Base-by-base conservation (phyloP, 2,329 filamentous ascomycete species). In the Cladosporium velox region DNA sequence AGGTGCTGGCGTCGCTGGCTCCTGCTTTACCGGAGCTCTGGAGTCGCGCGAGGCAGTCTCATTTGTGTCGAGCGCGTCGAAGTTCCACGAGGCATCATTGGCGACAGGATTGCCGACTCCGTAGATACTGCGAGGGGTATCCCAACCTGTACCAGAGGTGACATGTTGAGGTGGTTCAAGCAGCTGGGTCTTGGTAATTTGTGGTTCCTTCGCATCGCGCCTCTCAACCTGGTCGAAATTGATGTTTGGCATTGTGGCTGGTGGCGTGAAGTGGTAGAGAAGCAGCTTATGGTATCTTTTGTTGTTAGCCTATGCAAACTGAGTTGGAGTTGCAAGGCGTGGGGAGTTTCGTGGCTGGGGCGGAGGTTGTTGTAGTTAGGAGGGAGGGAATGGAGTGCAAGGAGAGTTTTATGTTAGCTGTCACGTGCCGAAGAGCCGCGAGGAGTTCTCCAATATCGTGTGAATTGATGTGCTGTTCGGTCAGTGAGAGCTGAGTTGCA, bases 151-250 rank as follows among this genome's bases (percentile, higher is more conserved):
- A 10, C 15, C 1, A 28, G 12, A 30, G 49, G 18, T 5, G 15
- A 10, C n/a, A 8, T 41, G 15, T 18, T 15, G 35, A n/a, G 61
- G 51, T 14, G 51, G 51, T 18, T 38, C 34, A 6, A 64, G 28
- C 2, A 64, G 38, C 26, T 64, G 35, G 2, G 30, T n/a, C 10
- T 64, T 64, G 26, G 51, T 64, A 5, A 38, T 64, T 52, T 64
- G 61, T 5, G 61, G 61, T 10, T 64, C 51, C 26, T 57, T 47
- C 18, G 30, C 18, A 8, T 54, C 51, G n/a, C 61, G 32, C 18
- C 61, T 44, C 18, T n/a, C 10, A 3, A 21, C 26, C 4, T 15
- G 3, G 61, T 64, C 61, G 26, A 64, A 64, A 4, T 44, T 47
- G 51, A 64, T 41, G 18, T 30, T 34, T 1, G 51, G 4, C 61